Evolutionary conservation across 164 flowering plant genomes (phyloP), one percentile per base, ranked within the genome.

Genomic region (Magnolia sinica): DNA sequence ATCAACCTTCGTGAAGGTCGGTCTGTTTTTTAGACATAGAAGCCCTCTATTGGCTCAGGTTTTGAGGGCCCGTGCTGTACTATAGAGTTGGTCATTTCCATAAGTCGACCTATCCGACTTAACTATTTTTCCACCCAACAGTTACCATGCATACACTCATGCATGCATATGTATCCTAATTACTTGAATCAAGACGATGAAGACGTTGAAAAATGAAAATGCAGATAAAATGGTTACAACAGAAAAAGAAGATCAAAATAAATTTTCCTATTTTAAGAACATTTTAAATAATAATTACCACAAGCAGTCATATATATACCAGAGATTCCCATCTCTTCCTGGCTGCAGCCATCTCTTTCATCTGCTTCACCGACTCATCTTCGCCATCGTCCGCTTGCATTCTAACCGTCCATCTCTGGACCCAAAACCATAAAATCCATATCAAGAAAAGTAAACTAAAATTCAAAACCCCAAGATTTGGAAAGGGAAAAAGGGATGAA

Each of bases 241-340:
- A 59, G 31, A 74, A 64, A 65, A 65, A 65, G 14, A 20, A 65
- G 14, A 23, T 9, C 68, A 24, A 20, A 65, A 23, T 3, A 37
- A 37, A 37, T 37, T 37, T 65, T 65, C 37, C 22, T 14, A 8
- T 9, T 59, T 59, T 19, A 59, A 59, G 16, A 59, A 59, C n/a
- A 59, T 59, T 59, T 65, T 29, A 24, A 65, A 65, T 16, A 7
- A 37, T 37, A 37, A 65, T 8, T 23, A 65, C 31, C 68, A 65
- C 24, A 65, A 68, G 49, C 50, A 68, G 19, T 70, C 70, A 27
- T 19, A 2, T 69, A 65, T 82, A 94, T 82, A 96, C 99, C 92
- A 93, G 77, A 84, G 94, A 82, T 45, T 96, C 99, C 99, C 99
- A 96, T 93, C 99, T 89, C 86, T 91, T 93, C 81, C 86, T 89